phyloP scores from a whole-genome alignment of 306 rosid species.

The Arachis hypogaea region DNA sequence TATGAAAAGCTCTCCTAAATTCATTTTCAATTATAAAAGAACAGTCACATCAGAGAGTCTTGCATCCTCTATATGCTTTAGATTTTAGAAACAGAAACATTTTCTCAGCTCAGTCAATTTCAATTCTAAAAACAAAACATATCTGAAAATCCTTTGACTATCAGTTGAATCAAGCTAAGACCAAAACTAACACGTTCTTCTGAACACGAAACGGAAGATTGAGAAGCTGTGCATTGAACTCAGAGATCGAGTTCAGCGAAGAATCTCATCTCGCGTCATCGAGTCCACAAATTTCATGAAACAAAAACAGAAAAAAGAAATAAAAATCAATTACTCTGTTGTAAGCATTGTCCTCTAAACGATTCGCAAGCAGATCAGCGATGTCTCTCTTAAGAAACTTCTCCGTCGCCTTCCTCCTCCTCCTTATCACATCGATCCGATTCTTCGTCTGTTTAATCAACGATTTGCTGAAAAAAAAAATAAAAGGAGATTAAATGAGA shows the following conservation, averaged over 20 bases:
- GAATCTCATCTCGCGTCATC: slow-evolving; percentile 4
- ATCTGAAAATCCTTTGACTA: slow-evolving; percentile 11
- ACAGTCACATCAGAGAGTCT: not conserved
- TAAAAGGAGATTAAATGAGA: not conserved
- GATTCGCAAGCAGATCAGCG: slow-evolving; percentile 81
- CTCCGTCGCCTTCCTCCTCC: slow-evolving; percentile 93
- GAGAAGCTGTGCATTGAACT: slow-evolving; percentile 4
- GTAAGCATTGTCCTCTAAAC: slow-evolving; percentile 78
- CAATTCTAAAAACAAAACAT: slow-evolving; percentile 5
- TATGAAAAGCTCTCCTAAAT: slow-evolving; percentile 2
- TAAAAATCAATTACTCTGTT: slow-evolving; percentile 64
- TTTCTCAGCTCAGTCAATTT: slow-evolving; percentile 4
- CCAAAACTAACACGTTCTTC: slow-evolving; percentile 11
- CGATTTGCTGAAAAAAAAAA: slow-evolving; percentile 63
- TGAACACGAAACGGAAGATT: slow-evolving; percentile 11
- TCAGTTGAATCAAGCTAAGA: slow-evolving; percentile 19
- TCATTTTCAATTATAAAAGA: slow-evolving; percentile 14
- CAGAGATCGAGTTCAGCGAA: slow-evolving; percentile 18
- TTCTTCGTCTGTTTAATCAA: slow-evolving; percentile 75
- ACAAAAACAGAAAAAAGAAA: not conserved
- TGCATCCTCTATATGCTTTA: slow-evolving; percentile 3
- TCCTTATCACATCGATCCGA: slow-evolving; percentile 92
- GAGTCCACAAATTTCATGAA: not conserved
- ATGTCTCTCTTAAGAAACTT: slow-evolving; percentile 86
- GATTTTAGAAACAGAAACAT: not conserved